Evolutionary conservation across 129 eudicot genomes (phyloP).

Genomic region (sunflower (Helianthus annuus)): DNA sequence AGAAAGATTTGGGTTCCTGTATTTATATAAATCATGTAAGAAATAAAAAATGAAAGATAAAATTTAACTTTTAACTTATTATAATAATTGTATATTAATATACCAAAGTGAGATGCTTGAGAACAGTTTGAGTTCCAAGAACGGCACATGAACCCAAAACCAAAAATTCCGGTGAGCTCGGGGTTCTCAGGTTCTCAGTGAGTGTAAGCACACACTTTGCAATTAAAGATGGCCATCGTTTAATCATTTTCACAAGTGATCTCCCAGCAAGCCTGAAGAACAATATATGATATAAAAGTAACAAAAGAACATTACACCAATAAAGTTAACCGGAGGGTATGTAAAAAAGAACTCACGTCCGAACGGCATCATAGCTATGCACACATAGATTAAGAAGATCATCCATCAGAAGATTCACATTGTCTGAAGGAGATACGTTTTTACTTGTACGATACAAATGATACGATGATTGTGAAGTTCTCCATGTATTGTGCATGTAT

Average conservation of each 20-base stretch:
- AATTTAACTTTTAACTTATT: not conserved
- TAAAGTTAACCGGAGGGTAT: not conserved
- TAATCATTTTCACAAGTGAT: conserved; percentile 83
- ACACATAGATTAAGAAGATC: conserved; percentile 85
- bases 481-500: conserved; percentile 94
- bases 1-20: conserved; percentile 84
- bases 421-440: conserved; percentile 61
- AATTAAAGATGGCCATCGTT: conserved; percentile 90
- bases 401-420: conserved; percentile 57
- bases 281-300: not conserved
- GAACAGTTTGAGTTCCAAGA: conserved; percentile 85
- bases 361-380: conserved; percentile 94
- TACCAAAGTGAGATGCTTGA: conserved; percentile 92
- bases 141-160: conserved; percentile 96
- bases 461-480: conserved; percentile 89
- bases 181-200: conserved; percentile 63
- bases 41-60: conserved; percentile 3
- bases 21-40: conserved; percentile 8
- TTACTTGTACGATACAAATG: conserved; percentile 76
- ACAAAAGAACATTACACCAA: not conserved
- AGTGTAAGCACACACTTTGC: conserved; percentile 74
- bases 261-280: conserved; percentile 81
- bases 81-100: conserved; percentile 9
- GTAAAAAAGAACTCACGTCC: conserved; percentile 60
- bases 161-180: conserved; percentile 73